Percentiles rank a stretch among this genome's conserved stretches.
These are phyloP conservation scores for Leccinum angustisporum DNA, from an alignment of 1,284 basidiomycete species.

Conservation along the genomic window DNA sequence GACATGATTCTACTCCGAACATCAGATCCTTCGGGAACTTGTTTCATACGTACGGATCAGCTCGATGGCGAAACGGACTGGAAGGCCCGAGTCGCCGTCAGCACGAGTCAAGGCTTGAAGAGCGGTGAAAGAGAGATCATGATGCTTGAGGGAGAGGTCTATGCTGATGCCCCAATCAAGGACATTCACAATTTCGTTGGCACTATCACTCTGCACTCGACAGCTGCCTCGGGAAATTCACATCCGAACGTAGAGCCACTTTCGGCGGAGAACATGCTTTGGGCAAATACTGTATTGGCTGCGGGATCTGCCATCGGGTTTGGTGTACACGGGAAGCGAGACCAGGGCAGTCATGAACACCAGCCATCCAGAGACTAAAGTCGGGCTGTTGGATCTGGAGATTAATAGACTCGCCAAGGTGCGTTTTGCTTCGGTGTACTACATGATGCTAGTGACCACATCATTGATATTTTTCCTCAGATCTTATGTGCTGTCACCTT, in stretches of 20 bases:
- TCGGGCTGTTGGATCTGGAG: constrained; percentile 90
- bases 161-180: constrained; percentile 93
- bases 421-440: constrained; percentile 13
- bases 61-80: constrained; percentile 99
- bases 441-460: neutral
- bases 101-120: constrained; percentile 22
- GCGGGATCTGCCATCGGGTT: constrained; percentile 93
- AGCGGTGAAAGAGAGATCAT: constrained; percentile 59
- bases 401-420: constrained; percentile 97
- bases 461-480: constrained; percentile 39
- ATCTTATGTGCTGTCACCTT: constrained; percentile 96
- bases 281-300: constrained; percentile 97
- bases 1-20: constrained; percentile 92
- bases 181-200: constrained; percentile 97
- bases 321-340: constrained; percentile 90
- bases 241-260: constrained; percentile 73
- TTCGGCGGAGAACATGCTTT: constrained; percentile 92
- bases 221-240: constrained; percentile 41
- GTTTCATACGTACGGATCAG: constrained; percentile 97
- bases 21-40: constrained; percentile 85
- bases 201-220: constrained; percentile 78
- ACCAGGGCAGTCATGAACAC: constrained; percentile 99
- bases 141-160: constrained; percentile 79
- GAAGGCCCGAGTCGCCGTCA: constrained; percentile 91
- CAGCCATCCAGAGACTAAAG: constrained; percentile 93